Evolutionary conservation across 1,284 basidiomycete genomes (phyloP), one percentile per base, ranked within the genome.

Genomic region (Termitomyces sp.): DNA sequence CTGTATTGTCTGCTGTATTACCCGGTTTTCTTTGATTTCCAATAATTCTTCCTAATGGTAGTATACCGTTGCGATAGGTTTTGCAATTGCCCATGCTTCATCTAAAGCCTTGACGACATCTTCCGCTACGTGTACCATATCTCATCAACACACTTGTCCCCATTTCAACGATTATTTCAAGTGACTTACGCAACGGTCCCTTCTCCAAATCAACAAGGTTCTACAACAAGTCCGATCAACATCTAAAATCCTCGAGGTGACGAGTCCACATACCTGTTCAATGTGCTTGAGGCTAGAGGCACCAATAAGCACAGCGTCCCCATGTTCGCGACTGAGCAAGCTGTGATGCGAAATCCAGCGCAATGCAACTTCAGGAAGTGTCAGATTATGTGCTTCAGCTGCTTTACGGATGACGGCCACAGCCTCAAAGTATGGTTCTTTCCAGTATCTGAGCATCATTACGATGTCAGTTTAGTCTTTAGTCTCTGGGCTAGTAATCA

Each of bases 181-280:
- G 1, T 0, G 12, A 71, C 76, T 73, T 58, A 79, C 78, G 77
- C 53, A 81, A 63, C 2, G 80, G 79, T 0, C 80, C 81, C 61
- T 84, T 83, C 66, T 83, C 81, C 19, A 82, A 64, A 59, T 83
- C 81, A 21, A 72, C 28, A 43, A 82, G 61, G 58, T 83, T 84
- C 75, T 79, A 57, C 2, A n/a, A 36, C 8, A 33, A 7, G 26
- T 34, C 1, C 31, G 9, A 38, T 49, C 13, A 31, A 19, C 36
- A n/a, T 36, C 13, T 36, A 43, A 13, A 48, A 42, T 28, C 36
- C 30, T 7, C 7, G 26, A 19, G 8, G 17, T 17, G 21, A 40
- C 24, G 28, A 10, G 21, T 12, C 21, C n/a, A 26, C 26, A 33
- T 46, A 74, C 76, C 68, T 77, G 68, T 62, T 81, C 71, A 53